Evolutionary conservation across 768 basidiomycete species (phyloP).

Genomic region (Kwoniella dendrophila): DNA sequence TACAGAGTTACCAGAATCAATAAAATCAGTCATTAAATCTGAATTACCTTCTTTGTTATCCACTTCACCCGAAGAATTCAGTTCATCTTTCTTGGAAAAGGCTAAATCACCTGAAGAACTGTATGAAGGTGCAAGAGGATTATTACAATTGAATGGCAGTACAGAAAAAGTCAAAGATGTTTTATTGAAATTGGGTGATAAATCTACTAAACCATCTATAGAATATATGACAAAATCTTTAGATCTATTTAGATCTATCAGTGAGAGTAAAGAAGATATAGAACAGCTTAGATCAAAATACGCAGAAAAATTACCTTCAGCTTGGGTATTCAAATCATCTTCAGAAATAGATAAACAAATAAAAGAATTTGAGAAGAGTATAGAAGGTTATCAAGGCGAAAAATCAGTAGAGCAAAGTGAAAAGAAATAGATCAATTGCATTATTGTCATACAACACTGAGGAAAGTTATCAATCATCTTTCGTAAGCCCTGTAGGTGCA

Average conservation of each 20-base stretch:
- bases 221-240: slow-evolving; percentile 19
- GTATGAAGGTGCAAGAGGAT: slow-evolving; percentile 67
- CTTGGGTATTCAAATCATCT: slow-evolving; percentile 27
- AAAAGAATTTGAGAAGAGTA: background rate
- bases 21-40: slow-evolving; percentile 62
- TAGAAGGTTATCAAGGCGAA: slow-evolving; percentile 11
- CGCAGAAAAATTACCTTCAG: slow-evolving; percentile 26
- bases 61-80: slow-evolving; percentile 67
- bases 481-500: too few species aligned
- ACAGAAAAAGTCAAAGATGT: slow-evolving; percentile 11
- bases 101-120: slow-evolving; percentile 62
- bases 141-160: slow-evolving; percentile 17
- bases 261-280: slow-evolving; percentile 9
- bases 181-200: slow-evolving; percentile 19
- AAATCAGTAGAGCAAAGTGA: background rate
- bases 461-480: too few species aligned
- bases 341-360: slow-evolving; percentile 24
- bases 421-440: background rate
- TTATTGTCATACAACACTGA: too few species aligned
- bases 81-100: slow-evolving; percentile 71
- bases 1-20: slow-evolving; percentile 60
- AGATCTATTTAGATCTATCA: slow-evolving; percentile 17
- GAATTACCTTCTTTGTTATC: slow-evolving; percentile 64
- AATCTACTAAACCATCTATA: slow-evolving; percentile 28
- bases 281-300: slow-evolving; percentile 23